phyloP scores from a whole-genome alignment of 1,284 basidiomycete species.

The Cryptococcus jaspeensis region DNA sequence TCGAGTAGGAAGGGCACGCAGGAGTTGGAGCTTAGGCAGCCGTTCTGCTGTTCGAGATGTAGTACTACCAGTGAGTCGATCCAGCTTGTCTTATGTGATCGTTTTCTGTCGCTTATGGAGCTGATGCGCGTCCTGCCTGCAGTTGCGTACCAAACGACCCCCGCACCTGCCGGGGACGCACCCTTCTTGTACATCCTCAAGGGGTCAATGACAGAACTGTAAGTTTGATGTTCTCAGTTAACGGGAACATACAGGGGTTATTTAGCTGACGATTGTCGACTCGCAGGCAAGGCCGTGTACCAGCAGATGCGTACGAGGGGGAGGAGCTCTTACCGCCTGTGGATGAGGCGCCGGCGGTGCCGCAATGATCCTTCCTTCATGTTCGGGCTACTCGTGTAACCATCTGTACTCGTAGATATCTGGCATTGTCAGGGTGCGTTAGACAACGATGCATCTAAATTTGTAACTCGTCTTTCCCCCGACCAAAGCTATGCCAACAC shows the following conservation, averaged over 20 bases:
- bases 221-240: conserved; percentile 10
- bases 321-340: conserved; percentile 30
- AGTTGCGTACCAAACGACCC: conserved; percentile 49
- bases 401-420: too few species aligned
- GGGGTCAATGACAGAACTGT: conserved; percentile 51
- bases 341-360: background rate
- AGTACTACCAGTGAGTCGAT: conserved; percentile 40
- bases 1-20: conserved; percentile 20
- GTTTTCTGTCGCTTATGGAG: background rate
- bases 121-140: background rate
- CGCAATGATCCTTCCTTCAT: too few species aligned
- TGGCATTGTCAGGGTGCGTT: too few species aligned
- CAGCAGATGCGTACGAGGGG: conserved; percentile 51
- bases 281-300: conserved; percentile 47
- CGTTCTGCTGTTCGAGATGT: conserved; percentile 47
- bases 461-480: too few species aligned
- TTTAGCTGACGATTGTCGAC: background rate
- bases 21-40: conserved; percentile 43
- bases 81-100: background rate
- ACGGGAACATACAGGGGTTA: background rate
- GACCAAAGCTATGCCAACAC: too few species aligned
- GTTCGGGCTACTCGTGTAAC: too few species aligned
- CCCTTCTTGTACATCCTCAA: conserved; percentile 48
- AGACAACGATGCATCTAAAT: too few species aligned
- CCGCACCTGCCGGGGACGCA: conserved; percentile 41